Evolutionary conservation across 2,329 filamentous ascomycete genomes (phyloP), one percentile per base, ranked within the genome.

Genomic region (Cladosporium sp.): DNA sequence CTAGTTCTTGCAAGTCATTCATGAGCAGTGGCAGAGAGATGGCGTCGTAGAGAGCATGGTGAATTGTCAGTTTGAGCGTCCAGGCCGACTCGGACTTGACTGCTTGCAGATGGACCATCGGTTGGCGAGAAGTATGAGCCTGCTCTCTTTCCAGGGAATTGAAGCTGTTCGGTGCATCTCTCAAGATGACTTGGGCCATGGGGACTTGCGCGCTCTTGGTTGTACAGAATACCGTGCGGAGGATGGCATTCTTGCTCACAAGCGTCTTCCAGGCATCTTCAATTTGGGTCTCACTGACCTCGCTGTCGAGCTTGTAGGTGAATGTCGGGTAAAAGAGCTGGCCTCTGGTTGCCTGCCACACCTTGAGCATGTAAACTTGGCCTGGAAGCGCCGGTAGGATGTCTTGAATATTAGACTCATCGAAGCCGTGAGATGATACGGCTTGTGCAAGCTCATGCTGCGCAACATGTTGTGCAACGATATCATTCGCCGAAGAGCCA

Each of bases 1-100:
- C 30, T 2, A 72, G 55, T 4, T 59, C 54, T 53, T 75, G 66
- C 11, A 85, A 68, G 35, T 77, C 68, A 12, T 75, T 62, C 18
- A 89, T 70, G 5, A 95, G 69, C 0, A 76, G 63, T 1, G 83
- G 79, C 4, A 96, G 72, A 59, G 87, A 93, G 53, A 94, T 76
- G 5, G 84, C 90, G 64, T 96, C 92, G 62, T 96, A 97, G 0
- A 96, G 73, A 0, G 87, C 86, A 64, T 97, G 91, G 55, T 95
- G 90, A 4, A 96, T 84, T 20, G 74, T 72, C 2, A 77, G 69
- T 39, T 69, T 57, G 38, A 75, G 50, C 7, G 41, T 38, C 43
- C 51, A 60, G 11, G 49, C 52, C 8, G 55, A 49, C 3, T 56
- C 47, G 1, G 56, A 51, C 2, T 55, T 25, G 9, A n/a, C 40